Evolutionary conservation across 1,139 yeast species (phyloP).

Genomic region (Kurtzmaniella quercitrusa): DNA sequence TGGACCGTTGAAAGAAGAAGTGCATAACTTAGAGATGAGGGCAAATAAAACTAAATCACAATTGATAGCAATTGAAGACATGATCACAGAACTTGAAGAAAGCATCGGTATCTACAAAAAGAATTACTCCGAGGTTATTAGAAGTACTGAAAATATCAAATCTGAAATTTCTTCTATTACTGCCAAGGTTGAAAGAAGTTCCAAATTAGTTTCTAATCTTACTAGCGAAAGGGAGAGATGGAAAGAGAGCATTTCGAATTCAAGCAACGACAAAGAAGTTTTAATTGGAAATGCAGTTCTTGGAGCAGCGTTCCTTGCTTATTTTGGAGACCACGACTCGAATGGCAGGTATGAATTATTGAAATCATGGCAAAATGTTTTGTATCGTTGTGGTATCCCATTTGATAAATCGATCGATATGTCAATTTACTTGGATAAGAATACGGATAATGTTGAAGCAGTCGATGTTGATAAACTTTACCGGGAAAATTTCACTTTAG

Average conservation of each 20-base stretch:
- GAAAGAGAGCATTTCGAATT: constrained; percentile 53
- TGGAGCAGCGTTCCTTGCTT: constrained; percentile 57
- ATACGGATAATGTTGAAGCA: constrained; percentile 13
- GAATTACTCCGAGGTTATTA: constrained; percentile 65
- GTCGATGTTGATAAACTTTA: constrained; percentile 45
- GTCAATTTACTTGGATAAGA: constrained; percentile 34
- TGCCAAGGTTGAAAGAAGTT: constrained; percentile 58
- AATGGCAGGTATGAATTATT: constrained; percentile 37
- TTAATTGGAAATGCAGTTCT: constrained; percentile 65
- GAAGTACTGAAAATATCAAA: constrained; percentile 76
- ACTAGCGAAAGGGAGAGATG: constrained; percentile 74
- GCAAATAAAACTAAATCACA: constrained; percentile 62
- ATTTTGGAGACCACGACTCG: constrained; percentile 61
- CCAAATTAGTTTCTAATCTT: constrained; percentile 57
- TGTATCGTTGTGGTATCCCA: constrained; percentile 35
- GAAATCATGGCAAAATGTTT: constrained; percentile 35
- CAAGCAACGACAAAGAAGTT: constrained; percentile 40
- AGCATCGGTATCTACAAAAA: constrained; percentile 67
- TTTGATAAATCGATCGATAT: constrained; percentile 36
- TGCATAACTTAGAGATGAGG: constrained; percentile 52
- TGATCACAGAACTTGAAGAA: constrained; percentile 70
- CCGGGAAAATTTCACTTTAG: constrained; percentile 59
- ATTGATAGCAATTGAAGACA: constrained; percentile 72
- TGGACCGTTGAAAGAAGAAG: constrained; percentile 73
- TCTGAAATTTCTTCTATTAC: constrained; percentile 64